These are phyloP conservation scores for Fusarium sp. DNA, from an alignment of 2,329 filamentous ascomycete genomes.

Conservation along the genomic window DNA sequence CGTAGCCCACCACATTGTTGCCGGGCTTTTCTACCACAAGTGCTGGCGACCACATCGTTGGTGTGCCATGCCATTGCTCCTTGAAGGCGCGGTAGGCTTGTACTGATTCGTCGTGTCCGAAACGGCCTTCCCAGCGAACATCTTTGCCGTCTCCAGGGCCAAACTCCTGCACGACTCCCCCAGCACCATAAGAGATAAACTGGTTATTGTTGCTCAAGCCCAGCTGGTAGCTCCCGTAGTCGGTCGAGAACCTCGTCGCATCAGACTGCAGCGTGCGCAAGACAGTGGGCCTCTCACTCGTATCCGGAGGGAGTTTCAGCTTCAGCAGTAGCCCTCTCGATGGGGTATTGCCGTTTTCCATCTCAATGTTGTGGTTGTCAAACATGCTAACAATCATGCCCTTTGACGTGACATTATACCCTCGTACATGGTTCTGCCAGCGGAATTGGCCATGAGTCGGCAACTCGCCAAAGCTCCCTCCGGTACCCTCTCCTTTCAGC, in stretches of 20 bases:
- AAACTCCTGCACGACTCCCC: slow-evolving; percentile 47
- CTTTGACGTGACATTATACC: slow-evolving; percentile 38
- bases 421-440: slow-evolving; percentile 56
- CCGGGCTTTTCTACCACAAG: slow-evolving; percentile 33
- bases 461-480: slow-evolving; percentile 43
- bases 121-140: slow-evolving; percentile 46
- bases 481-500: slow-evolving; percentile 44
- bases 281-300: slow-evolving; percentile 18
- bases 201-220: slow-evolving; percentile 44
- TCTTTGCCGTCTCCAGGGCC: slow-evolving; percentile 40
- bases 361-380: slow-evolving; percentile 53
- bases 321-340: slow-evolving; percentile 32
- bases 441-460: slow-evolving; percentile 51
- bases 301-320: slow-evolving; percentile 36
- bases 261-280: slow-evolving; percentile 28
- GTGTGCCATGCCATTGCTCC: slow-evolving; percentile 43
- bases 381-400: slow-evolving; percentile 52
- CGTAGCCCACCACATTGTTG: slow-evolving; percentile 20
- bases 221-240: slow-evolving; percentile 40
- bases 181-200: slow-evolving; percentile 42
- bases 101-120: slow-evolving; percentile 37
- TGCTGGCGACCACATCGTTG: slow-evolving; percentile 29
- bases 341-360: slow-evolving; percentile 17
- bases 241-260: slow-evolving; percentile 20
- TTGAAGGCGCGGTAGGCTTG: slow-evolving; percentile 48